Base-by-base conservation (phyloP, 208 protist genomes). In the Naegleria lovaniensis region DNA sequence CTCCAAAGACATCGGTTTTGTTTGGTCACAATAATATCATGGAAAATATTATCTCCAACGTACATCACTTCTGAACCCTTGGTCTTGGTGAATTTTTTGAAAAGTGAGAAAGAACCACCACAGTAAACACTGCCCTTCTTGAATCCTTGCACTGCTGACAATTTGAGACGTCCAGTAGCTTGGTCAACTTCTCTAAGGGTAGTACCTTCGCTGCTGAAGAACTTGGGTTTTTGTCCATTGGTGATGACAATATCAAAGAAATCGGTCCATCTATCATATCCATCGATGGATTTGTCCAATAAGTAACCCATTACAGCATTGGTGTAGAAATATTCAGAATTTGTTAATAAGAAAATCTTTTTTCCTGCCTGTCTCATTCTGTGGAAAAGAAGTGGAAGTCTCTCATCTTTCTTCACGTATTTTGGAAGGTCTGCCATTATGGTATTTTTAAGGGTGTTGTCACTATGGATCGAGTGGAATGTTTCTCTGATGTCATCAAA, bases 11-110 rank as follows among this genome's bases (percentile, higher is more conserved):
- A 67, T 38, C 40, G 51, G 22, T 25, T 40, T 38, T 55, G 13
- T 55, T 85, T 84, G 3, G 75, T 90, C 4, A 48, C 36, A 76
- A 90, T 39, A 55, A 90, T 86, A 39, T 90, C 88, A 38, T 90
- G 88, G 6, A 38, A 76, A 86, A 90, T 86, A 39, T 90, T 90
- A 36, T 90, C 88, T 90, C 88, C 88, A 11, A 90, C 48, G 88
- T 90, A 90, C 22, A 90, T 38, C 5, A 90, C 88, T 76, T 84
- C 75, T 33, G 29, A 25, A 19, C 88, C 88, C 33, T 51, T n/a
- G 16, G 79, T 85, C 7, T 38, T 41, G 9, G 79, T 84, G 22
- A 84, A 58, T 85, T 58, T 76, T 36, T 86, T 90, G 88, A 90
- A 90, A 3, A 86, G 38, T 25, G 22, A 7, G 36, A 90, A 86